These are phyloP conservation scores for Moricandia arvensis DNA, from an alignment of 345 rosid genomes.

Conservation along the genomic window DNA sequence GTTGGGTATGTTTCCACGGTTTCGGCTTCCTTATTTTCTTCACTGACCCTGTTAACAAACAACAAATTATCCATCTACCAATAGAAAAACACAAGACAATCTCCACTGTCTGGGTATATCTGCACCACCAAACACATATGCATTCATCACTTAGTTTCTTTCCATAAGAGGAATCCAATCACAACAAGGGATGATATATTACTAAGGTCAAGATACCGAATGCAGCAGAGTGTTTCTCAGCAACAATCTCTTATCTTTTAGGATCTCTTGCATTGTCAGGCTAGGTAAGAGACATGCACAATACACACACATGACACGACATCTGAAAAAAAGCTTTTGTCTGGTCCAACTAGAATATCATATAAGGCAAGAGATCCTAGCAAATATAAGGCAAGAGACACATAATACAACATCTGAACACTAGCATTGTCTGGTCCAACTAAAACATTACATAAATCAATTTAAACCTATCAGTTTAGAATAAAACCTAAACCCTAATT, in stretches of 20 bases:
- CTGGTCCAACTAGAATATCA: background rate
- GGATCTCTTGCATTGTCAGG: background rate
- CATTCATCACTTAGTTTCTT: slow-evolving; percentile 3
- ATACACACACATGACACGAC: background rate
- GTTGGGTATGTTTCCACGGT: slow-evolving; percentile 58
- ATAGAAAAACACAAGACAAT: background rate
- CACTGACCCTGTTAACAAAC: slow-evolving; percentile 42
- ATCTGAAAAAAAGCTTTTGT: background rate
- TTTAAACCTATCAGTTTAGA: background rate
- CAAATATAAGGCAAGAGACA: background rate
- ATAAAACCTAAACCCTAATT: slow-evolving; percentile 23
- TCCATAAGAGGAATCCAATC: slow-evolving; percentile 9
- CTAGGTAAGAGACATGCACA: background rate
- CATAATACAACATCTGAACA: background rate
- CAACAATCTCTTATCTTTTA: background rate
- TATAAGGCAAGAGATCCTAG: background rate
- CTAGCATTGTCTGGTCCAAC: slow-evolving; percentile 1
- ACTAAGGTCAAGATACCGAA: background rate
- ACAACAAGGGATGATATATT: background rate
- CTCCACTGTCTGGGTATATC: background rate
- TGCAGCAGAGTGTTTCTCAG: background rate
- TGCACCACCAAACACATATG: slow-evolving; percentile 2
- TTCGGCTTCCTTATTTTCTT: slow-evolving; percentile 88
- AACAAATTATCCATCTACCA: background rate
- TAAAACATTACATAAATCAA: background rate